Evolutionary conservation across 116 monocot genomes (phyloP).

Genomic region (Zostera marina): DNA sequence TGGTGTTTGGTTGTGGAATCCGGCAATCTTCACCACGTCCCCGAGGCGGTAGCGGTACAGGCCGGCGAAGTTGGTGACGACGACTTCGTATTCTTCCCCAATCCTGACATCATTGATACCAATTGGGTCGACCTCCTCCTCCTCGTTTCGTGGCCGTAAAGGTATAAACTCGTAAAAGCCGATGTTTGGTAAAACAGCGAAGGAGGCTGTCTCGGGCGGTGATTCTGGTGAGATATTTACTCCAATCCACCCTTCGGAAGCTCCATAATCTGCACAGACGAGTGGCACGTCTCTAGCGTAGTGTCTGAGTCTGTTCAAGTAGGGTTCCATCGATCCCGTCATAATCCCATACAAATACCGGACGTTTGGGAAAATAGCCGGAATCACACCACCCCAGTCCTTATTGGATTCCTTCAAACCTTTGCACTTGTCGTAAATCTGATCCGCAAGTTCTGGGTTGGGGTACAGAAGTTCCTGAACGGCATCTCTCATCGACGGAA

Average conservation of each 20-base stretch:
- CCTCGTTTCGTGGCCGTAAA: conserved; percentile 6
- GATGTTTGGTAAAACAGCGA: conserved; percentile 60
- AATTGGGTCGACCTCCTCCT: conserved; percentile 11
- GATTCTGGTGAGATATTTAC: conserved; percentile 38
- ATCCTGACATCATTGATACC: conserved; percentile 41
- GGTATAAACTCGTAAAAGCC: conserved; percentile 93
- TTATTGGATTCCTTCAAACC: too few species aligned
- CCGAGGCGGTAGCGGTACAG: conserved; percentile 79
- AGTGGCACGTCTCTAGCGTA: conserved; percentile 57
- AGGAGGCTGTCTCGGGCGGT: conserved; percentile 34
- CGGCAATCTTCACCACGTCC: conserved; percentile 56
- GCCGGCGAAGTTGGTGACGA: conserved; percentile 61
- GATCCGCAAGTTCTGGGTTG: conserved; percentile 46
- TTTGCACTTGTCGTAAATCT: conserved; percentile 27
- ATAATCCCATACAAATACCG: conserved; percentile 70
- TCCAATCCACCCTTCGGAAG: conserved; percentile 78
- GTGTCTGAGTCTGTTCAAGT: conserved; percentile 57
- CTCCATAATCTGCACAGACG: conserved; percentile 53
- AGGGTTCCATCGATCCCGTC: conserved; percentile 85
- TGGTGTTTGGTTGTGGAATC: conserved; percentile 27
- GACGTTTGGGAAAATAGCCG: conserved; percentile 63
- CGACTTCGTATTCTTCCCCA: conserved; percentile 61
- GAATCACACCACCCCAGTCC: conserved; percentile 61
- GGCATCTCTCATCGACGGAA: conserved; percentile 40
- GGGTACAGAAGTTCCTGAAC: conserved; percentile 36